A percentile compares a stretch with the other conserved stretches of the same genome.
phyloP scores from a whole-genome alignment of 768 basidiomycete species.

The Leucogyrophana mollusca region DNA sequence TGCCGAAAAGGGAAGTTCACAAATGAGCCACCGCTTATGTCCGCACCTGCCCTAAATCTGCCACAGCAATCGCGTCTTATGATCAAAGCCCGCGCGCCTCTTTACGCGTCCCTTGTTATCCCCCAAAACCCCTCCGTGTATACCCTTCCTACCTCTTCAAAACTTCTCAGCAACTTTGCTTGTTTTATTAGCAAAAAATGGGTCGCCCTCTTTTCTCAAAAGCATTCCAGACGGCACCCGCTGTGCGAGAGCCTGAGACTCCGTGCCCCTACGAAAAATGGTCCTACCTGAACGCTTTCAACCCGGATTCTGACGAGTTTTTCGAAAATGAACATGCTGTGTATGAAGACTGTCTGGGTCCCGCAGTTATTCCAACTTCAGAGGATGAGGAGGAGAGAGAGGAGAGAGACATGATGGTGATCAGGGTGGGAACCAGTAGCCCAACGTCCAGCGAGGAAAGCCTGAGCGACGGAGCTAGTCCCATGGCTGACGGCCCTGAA shows the following conservation, averaged over 20 bases:
- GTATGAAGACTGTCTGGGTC: slow-evolving; percentile 65
- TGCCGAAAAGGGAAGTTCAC: neutral
- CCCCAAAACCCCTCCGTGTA: slow-evolving; percentile 6
- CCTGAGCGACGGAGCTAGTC: slow-evolving; percentile 47
- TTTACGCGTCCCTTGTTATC: slow-evolving; percentile 3
- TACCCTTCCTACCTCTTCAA: slow-evolving; percentile 9
- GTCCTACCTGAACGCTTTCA: slow-evolving; percentile 66
- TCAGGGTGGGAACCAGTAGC: slow-evolving; percentile 30
- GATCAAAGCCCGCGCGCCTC: slow-evolving; percentile 12
- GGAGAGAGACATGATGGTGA: slow-evolving; percentile 30
- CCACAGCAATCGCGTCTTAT: slow-evolving; percentile 3
- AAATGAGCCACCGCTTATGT: slow-evolving; percentile 17
- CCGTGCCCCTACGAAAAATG: slow-evolving; percentile 49
- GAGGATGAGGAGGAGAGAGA: slow-evolving; percentile 26
- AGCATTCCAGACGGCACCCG: slow-evolving; percentile 34
- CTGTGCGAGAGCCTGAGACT: slow-evolving; percentile 45
- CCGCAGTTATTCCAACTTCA: slow-evolving; percentile 17
- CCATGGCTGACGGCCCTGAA: slow-evolving; percentile 45
- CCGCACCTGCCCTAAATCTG: slow-evolving; percentile 35
- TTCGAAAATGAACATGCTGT: slow-evolving; percentile 55
- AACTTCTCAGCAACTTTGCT: slow-evolving; percentile 3
- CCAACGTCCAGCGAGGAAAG: slow-evolving; percentile 40
- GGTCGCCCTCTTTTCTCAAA: slow-evolving; percentile 61
- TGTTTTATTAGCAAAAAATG: slow-evolving; percentile 41
- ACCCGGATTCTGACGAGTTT: slow-evolving; percentile 81